Evolutionary conservation across 108 stramenopile species (phyloP).

Genomic region (Conticribra weissflogii): DNA sequence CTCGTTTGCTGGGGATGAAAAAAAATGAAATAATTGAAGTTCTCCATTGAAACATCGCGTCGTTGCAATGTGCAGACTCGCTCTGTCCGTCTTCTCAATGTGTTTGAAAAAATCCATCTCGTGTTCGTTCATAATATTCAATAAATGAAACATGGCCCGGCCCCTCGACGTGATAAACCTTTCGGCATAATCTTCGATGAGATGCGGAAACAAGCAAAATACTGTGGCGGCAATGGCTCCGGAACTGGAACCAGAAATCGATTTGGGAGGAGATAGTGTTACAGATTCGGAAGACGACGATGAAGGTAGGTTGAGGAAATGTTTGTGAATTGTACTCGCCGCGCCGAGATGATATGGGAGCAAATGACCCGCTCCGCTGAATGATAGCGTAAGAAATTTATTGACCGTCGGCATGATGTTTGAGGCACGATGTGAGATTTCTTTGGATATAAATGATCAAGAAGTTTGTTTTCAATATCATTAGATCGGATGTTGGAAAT

Average conservation of each 20-base stretch:
- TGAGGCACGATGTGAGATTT: too few relatives aligned
- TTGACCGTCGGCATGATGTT: too few relatives aligned
- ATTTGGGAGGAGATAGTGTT: slow-evolving; percentile 24
- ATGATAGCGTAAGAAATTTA: slow-evolving; percentile 48
- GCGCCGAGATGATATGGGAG: slow-evolving; percentile 63
- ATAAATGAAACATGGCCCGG: slow-evolving; percentile 39
- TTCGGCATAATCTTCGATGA: slow-evolving; percentile 58
- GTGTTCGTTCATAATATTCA: slow-evolving; percentile 37
- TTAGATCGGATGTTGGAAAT: too few relatives aligned
- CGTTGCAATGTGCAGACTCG: slow-evolving; percentile 49
- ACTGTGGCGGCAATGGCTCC: slow-evolving; percentile 64
- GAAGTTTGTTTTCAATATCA: too few relatives aligned
- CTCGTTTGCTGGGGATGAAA: slow-evolving; percentile 2
- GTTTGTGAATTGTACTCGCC: slow-evolving; percentile 24
- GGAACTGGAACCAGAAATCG: slow-evolving; percentile 59
- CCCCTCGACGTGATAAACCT: slow-evolving; percentile 61
- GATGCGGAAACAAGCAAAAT: slow-evolving; percentile 37
- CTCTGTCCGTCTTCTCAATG: neutral
- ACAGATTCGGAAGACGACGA: too few relatives aligned
- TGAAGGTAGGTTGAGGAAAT: too few relatives aligned
- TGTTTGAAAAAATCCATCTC: neutral
- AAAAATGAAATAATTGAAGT: slow-evolving; percentile 53
- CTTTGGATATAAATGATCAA: too few relatives aligned
- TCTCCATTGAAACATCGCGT: slow-evolving; percentile 56
- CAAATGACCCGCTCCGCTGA: slow-evolving; percentile 63